Percentiles rank a stretch among this genome's conserved stretches.
phyloP scores from a whole-genome alignment of 306 rosid genomes.

The Canavalia ensiformis region DNA sequence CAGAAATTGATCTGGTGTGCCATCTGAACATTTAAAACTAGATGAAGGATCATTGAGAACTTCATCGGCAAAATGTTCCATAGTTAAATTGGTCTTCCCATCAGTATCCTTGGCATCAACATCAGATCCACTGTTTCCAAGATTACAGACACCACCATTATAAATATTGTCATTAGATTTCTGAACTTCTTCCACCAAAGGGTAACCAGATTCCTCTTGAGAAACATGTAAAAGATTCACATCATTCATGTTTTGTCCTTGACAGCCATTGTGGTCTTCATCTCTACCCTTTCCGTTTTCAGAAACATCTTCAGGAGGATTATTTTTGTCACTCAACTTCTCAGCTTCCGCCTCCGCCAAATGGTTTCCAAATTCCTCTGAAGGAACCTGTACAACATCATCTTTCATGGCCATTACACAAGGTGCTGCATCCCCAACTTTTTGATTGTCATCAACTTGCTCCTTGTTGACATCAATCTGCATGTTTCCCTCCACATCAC shows the following conservation, averaged over 20 bases:
- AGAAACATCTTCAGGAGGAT: constrained; percentile 11
- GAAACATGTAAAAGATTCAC: background rate
- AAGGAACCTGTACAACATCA: background rate
- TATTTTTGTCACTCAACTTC: background rate
- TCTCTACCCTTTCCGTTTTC: background rate
- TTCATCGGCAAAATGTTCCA: background rate
- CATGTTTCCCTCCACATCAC: background rate
- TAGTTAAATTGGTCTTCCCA: constrained; percentile 13
- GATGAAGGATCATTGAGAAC: background rate
- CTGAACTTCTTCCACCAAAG: constrained; percentile 17
- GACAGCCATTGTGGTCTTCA: background rate
- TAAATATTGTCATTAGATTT: background rate
- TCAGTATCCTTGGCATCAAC: background rate
- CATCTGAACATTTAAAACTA: background rate
- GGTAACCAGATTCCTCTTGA: constrained; percentile 26
- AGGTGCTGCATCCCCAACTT: background rate
- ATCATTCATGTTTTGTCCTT: constrained; percentile 22
- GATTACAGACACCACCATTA: background rate
- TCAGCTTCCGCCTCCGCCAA: constrained; percentile 21
- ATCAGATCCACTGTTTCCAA: background rate
- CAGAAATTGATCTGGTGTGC: background rate
- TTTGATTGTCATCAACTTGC: background rate
- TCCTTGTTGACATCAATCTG: constrained; percentile 7
- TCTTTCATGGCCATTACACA: background rate
- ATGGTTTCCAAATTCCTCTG: constrained; percentile 1